Base-by-base conservation (phyloP, 495 filamentous ascomycete genomes). In the Tuber calosporum region DNA sequence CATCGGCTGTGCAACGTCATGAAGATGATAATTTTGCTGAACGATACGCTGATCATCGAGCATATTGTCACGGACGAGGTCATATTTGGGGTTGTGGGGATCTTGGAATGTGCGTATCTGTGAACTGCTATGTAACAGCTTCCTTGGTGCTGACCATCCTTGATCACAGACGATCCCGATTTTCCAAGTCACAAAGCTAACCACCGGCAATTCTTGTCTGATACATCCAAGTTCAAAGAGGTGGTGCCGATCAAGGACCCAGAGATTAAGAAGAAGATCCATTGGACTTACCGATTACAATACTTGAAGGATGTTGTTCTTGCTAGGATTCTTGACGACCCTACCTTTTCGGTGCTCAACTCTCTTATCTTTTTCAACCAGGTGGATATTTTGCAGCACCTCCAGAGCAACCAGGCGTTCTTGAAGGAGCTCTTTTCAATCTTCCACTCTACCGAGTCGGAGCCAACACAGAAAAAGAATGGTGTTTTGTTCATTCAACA, bases 151-250 rank as follows among this genome's bases (percentile, higher is more conserved):
- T 69, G 30, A 62, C 62, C 69, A 77, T 40, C 75, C 72, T 48
- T 48, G 58, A 71, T 70, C 73, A 43, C 78, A 92, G 90, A 97
- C 84, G 95, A 99, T 77, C 95, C 96, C 13, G 95, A 99, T 82
- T 99, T 98, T 77, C 95, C 95, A n/a, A 93, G 89, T 58, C 95
- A 98, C 85, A 97, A 97, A 83, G 95, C 95, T 22, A 99, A 99
- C 81, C 95, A 99, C 81, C 89, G 95, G 41, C 93, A 93, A 82
- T 99, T 96, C 84, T 86, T 99, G 73, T 89, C 89, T 75, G 92
- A 94, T 82, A 88, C 92, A 75, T 92, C 92, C 8, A 89, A 91
- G 76, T 99, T 92, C 82, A 98, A 97, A 83, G 95, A 99, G 85
- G 96, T 99, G 36, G 93, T 99, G 15, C 91, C 87, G 66, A 97